A percentile compares a stretch with the other conserved stretches of the same genome.
These are phyloP conservation scores for Penicillium griseofulvum DNA, from an alignment of 2,329 filamentous ascomycete genomes.

Conservation along the genomic window DNA sequence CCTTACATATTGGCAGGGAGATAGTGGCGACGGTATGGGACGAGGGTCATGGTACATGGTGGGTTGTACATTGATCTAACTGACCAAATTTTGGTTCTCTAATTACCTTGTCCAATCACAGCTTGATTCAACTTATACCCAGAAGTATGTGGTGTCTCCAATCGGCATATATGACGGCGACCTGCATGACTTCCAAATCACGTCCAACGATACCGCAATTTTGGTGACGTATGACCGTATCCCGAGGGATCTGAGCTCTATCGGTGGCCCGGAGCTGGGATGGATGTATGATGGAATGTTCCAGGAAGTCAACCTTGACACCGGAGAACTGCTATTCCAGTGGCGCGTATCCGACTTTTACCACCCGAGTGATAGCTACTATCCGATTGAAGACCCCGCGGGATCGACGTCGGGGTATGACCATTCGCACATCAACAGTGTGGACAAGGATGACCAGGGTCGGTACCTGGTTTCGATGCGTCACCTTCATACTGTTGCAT, in stretches of 20 bases:
- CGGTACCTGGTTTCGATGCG: constrained; percentile 46
- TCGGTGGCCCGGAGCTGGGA: constrained; percentile 39
- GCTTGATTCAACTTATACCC: constrained; percentile 33
- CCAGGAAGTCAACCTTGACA: constrained; percentile 48
- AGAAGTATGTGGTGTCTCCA: constrained; percentile 24
- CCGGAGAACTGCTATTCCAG: constrained; percentile 44
- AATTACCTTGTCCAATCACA: constrained; percentile 4
- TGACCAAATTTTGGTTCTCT: not conserved
- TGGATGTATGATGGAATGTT: constrained; percentile 45
- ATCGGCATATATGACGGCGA: constrained; percentile 29
- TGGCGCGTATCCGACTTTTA: constrained; percentile 48
- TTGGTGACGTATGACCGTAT: constrained; percentile 44
- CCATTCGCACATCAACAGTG: constrained; percentile 56
- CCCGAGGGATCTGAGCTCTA: constrained; percentile 39
- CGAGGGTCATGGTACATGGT: constrained; percentile 31
- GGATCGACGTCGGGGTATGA: constrained; percentile 43
- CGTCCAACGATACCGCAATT: constrained; percentile 41
- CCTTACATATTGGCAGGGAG: constrained; percentile 51
- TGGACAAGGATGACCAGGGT: constrained; percentile 49
- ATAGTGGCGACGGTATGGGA: constrained; percentile 48
- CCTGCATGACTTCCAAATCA: constrained; percentile 48
- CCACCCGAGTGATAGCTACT: constrained; percentile 21
- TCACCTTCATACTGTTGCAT: constrained; percentile 38
- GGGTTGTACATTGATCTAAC: constrained; percentile 28
- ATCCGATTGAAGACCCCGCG: constrained; percentile 15